These are phyloP conservation scores for Sporothrix brunneoviolacea DNA, from an alignment of 2,329 filamentous ascomycete genomes.

Conservation along the genomic window DNA sequence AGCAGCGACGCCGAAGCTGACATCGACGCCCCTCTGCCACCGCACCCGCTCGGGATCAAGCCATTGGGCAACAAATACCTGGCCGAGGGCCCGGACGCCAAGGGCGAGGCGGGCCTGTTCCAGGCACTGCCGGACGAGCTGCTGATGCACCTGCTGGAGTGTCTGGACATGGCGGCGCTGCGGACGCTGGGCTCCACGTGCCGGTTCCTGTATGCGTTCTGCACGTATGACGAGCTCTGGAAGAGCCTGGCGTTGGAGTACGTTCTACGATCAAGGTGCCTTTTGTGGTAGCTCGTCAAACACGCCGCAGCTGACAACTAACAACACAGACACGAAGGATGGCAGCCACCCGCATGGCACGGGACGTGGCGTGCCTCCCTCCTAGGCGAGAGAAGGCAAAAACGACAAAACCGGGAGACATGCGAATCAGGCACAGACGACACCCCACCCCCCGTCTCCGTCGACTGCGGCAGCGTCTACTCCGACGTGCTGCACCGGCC, in stretches of 20 bases:
- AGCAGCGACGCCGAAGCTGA: not conserved
- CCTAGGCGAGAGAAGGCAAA: slow-evolving; percentile 35
- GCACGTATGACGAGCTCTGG: slow-evolving; percentile 81
- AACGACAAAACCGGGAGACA: no score
- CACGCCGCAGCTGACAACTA: slow-evolving; percentile 12
- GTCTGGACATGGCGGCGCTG: slow-evolving; percentile 58
- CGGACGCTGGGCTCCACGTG: slow-evolving; percentile 67
- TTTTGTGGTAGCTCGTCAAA: no score
- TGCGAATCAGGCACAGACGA: no score
- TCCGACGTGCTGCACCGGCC: slow-evolving; percentile 87
- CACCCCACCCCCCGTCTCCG: slow-evolving; percentile 33
- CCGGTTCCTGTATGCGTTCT: slow-evolving; percentile 81
- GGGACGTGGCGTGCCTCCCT: slow-evolving; percentile 81
- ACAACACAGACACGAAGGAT: slow-evolving; percentile 12
- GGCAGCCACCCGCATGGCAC: slow-evolving; percentile 56
- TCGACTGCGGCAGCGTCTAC: slow-evolving; percentile 74
- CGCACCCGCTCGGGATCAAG: slow-evolving; percentile 77
- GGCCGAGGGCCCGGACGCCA: slow-evolving; percentile 58
- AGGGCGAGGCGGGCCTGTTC: slow-evolving; percentile 58
- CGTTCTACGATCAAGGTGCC: no score
- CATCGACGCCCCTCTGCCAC: slow-evolving; percentile 50
- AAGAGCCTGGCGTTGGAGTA: slow-evolving; percentile 78
- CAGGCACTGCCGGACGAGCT: slow-evolving; percentile 72
- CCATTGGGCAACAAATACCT: slow-evolving; percentile 79
- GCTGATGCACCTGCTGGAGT: slow-evolving; percentile 68